Base-by-base conservation (phyloP, 768 basidiomycete species). In the Coprinellus aureogranulatus region DNA sequence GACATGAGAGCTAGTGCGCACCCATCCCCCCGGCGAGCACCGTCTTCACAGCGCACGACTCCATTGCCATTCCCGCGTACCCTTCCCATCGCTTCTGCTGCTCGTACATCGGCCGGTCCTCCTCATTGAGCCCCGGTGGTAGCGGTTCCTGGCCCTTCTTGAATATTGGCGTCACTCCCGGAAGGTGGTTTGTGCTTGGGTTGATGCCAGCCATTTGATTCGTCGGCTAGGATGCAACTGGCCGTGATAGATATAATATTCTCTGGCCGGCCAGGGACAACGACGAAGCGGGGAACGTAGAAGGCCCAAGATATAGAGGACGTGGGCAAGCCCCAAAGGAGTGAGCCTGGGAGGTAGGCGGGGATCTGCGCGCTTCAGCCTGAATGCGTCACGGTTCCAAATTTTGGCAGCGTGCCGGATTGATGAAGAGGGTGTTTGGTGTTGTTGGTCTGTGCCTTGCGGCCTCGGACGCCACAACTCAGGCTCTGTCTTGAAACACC, bases 91-190 rank as follows among this genome's bases (percentile, higher is more conserved):
- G 90, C 72, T 90, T 85, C 61, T 82, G 80, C 71, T 92, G 84
- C 53, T 84, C 69, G 53, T 83, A 72, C 47, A 83, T 81, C 10
- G 75, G 77, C 23, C 90, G 78, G 67, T 97, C 94, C 49, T 93
- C 90, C 64, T 91, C 87, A 2, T 87, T 85, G 58, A 88, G 70
- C 18, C 94, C 94, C 39, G 90, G 85, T 12, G 94, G 94, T 41
- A 94, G 79, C 34, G 90, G 92, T 68, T 94, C 94, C 72, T 87
- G 89, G 37, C 92, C 92, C n/a, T 87, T 82, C 11, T 89, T 82
- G 71, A 87, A 94, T 61, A 94, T 72, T 34, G 94, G 94, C 41
- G 87, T 83, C 48, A 85, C 78, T 58, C 77, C 74, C 18, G 79
- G 81, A 45, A 75, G 68, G 57, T 67, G 61, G 41, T 67, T 67